Conservation (phyloP, 768 basidiomycete species). For the Wakefieldia striispora region DNA sequence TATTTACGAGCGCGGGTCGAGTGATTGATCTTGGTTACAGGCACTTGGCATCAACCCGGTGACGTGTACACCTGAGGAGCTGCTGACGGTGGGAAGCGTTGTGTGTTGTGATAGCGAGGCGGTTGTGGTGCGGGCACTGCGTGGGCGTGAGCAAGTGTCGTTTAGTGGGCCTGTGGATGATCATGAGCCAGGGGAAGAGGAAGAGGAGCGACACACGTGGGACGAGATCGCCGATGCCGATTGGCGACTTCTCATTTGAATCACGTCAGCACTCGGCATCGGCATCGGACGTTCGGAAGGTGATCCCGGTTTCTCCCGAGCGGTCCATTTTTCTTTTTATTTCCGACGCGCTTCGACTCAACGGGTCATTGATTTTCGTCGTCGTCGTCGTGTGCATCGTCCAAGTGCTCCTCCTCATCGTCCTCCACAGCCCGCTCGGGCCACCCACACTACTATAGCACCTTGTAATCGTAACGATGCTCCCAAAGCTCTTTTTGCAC, state of each 20-base stretch:
- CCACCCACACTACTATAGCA: not conserved
- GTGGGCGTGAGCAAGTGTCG: constrained; percentile 19
- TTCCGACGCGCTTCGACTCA: not conserved
- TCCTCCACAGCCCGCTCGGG: constrained; percentile 2
- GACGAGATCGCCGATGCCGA: constrained; percentile 27
- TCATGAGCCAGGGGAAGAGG: constrained; percentile 3
- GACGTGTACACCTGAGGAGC: constrained; percentile 58
- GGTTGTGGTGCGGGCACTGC: constrained; percentile 19
- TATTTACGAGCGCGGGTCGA: not conserved
- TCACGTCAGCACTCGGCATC: constrained; percentile 16
- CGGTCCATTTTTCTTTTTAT: constrained; percentile 16
- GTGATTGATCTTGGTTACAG: constrained; percentile 30
- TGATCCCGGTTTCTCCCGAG: constrained; percentile 22
- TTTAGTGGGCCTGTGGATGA: constrained; percentile 29
- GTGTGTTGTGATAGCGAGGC: constrained; percentile 10
- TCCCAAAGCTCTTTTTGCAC: constrained; percentile 78
- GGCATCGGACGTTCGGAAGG: not conserved
- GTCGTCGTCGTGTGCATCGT: not conserved
- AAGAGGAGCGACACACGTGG: constrained; percentile 27
- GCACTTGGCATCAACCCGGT: constrained; percentile 55
- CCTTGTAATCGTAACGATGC: constrained; percentile 44
- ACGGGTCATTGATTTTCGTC: not conserved
- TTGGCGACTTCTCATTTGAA: constrained; percentile 20
- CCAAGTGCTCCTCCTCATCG: not conserved
- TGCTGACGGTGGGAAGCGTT: constrained; percentile 48